Percentiles rank a stretch among this genome's conserved stretches.
phyloP scores from a whole-genome alignment of 2,329 filamentous ascomycete species.

The Annulohypoxylon truncatum region DNA sequence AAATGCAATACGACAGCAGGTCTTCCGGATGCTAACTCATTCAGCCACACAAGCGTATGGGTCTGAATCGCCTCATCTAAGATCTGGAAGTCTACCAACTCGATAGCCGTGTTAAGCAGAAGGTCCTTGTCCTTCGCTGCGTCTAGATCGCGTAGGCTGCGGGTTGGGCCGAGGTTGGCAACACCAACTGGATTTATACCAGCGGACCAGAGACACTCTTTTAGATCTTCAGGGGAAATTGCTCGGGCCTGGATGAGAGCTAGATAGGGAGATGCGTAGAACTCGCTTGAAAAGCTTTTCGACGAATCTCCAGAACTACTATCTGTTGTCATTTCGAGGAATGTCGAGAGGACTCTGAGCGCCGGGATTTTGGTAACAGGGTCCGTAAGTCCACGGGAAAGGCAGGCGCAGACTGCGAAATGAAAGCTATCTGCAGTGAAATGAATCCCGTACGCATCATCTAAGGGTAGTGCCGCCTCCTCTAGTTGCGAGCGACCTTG shows the following conservation, averaged over 20 bases:
- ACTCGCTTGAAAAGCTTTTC: conserved; percentile 47
- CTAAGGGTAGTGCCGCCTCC: conserved; percentile 70
- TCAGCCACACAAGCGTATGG: conserved; percentile 69
- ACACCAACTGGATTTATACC: conserved; percentile 62
- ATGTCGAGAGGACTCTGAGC: conserved; percentile 70
- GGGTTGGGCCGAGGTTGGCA: conserved; percentile 54
- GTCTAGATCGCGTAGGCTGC: conserved; percentile 58
- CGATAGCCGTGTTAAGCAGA: conserved; percentile 71
- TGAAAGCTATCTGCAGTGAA: conserved; percentile 75
- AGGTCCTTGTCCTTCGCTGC: conserved; percentile 70
- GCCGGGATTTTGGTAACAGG: conserved; percentile 68
- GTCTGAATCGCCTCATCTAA: conserved; percentile 72
- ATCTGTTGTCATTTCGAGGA: conserved; percentile 65
- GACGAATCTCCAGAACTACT: conserved; percentile 42
- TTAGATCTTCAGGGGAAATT: conserved; percentile 67
- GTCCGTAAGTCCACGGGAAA: conserved; percentile 73
- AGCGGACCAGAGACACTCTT: conserved; percentile 71
- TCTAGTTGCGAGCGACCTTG: conserved; percentile 71
- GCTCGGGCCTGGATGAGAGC: conserved; percentile 69
- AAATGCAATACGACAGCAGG: conserved; percentile 68
- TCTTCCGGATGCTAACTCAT: conserved; percentile 64
- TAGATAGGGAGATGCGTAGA: conserved; percentile 67
- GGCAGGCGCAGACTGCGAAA: conserved; percentile 72
- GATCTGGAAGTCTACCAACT: conserved; percentile 73
- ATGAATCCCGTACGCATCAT: conserved; percentile 73